Percentiles rank a stretch among this genome's conserved stretches.
Evolutionary conservation across 768 basidiomycete genomes (phyloP).

Genomic region (Auricularia cornea): DNA sequence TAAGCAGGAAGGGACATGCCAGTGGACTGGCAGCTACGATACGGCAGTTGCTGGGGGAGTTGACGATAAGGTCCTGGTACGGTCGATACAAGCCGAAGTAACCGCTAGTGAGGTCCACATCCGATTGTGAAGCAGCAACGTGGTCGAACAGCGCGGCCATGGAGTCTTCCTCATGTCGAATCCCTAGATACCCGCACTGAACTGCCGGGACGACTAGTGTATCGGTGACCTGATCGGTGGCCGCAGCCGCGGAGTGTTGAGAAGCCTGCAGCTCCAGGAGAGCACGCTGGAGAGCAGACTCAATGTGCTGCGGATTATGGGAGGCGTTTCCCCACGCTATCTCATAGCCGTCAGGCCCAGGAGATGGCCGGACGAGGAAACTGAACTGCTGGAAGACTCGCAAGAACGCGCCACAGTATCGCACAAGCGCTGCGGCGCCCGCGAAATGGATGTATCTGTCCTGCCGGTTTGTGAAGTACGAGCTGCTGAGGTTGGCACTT

Average conservation of each 20-base stretch:
- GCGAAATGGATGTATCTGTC: constrained; percentile 84
- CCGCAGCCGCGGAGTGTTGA: constrained; percentile 10
- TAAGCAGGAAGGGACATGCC: constrained; percentile 34
- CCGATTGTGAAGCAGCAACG: constrained; percentile 28
- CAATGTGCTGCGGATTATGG: constrained; percentile 63
- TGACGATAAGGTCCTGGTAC: constrained; percentile 63
- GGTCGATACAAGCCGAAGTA: constrained; percentile 83
- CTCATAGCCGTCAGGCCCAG: constrained; percentile 33
- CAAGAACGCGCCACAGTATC: constrained; percentile 80
- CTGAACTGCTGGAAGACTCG: constrained; percentile 62
- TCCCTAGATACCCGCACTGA: constrained; percentile 80
- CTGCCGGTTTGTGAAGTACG: constrained; percentile 92
- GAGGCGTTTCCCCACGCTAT: constrained; percentile 61
- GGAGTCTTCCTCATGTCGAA: constrained; percentile 75
- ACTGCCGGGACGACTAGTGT: constrained; percentile 73
- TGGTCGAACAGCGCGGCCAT: constrained; percentile 52
- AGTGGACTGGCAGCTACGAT: constrained; percentile 84
- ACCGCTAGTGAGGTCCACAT: constrained; percentile 83
- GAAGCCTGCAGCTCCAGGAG: constrained; percentile 53
- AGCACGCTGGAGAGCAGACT: constrained; percentile 46
- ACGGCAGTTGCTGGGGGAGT: constrained; percentile 48
- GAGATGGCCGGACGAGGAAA: constrained; percentile 34
- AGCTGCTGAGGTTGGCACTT: constrained; percentile 87
- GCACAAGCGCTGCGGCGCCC: constrained; percentile 51
- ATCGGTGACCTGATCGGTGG: constrained; percentile 18